A percentile compares a stretch with the other conserved stretches of the same genome.
These are phyloP conservation scores for Termitomyces sp. DNA, from an alignment of 1,284 basidiomycete species.

Conservation along the genomic window DNA sequence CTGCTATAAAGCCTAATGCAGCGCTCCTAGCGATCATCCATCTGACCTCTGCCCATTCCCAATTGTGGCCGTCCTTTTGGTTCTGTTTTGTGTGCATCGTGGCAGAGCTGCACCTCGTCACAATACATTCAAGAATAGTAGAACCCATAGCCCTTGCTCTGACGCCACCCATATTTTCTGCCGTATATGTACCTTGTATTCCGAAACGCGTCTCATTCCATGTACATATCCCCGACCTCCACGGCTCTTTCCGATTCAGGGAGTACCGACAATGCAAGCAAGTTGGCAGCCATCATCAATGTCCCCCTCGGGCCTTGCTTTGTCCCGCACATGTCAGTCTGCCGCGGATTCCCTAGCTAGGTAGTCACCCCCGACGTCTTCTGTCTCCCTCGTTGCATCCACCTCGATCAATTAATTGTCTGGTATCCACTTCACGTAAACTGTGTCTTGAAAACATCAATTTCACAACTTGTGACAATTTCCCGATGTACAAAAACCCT, in stretches of 20 bases:
- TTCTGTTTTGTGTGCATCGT: conserved; percentile 1
- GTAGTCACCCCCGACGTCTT: neutral
- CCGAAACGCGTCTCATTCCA: conserved; percentile 12
- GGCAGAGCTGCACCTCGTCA: neutral
- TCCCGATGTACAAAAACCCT: neutral
- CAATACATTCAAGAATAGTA: neutral
- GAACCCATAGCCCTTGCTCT: conserved; percentile 7
- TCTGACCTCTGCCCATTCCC: conserved; percentile 16
- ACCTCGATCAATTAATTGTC: neutral
- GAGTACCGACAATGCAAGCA: conserved; percentile 7
- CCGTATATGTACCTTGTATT: conserved; percentile 10
- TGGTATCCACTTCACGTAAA: neutral
- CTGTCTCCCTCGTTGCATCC: neutral
- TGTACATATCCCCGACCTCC: conserved; percentile 6
- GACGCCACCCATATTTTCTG: conserved; percentile 7
- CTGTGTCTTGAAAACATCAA: neutral
- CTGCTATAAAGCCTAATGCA: neutral
- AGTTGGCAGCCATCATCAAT: conserved; percentile 7
- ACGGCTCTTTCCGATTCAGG: conserved; percentile 12
- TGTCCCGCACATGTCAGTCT: conserved; percentile 2
- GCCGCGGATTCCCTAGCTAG: neutral
- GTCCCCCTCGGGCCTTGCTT: conserved; percentile 4
- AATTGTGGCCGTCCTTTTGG: conserved; percentile 14
- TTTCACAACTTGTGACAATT: neutral
- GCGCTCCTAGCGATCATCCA: conserved; percentile 12